Conservation (phyloP, 2,329 filamentous ascomycete genomes). For the Neocatenulostroma microsporum region DNA sequence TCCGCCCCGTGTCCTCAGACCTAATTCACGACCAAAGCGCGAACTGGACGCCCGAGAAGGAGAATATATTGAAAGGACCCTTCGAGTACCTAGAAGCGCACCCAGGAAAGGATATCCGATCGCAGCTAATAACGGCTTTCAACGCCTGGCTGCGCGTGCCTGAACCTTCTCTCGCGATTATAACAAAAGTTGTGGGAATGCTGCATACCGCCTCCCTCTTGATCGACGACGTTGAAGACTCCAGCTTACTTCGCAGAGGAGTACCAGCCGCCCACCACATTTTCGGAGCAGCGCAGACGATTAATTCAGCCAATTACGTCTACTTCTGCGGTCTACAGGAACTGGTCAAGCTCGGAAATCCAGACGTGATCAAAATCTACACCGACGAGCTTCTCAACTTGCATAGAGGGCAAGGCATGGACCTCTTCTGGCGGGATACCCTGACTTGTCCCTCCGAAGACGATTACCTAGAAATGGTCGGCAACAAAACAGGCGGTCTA, state of each 20-base stretch:
- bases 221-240: slow-evolving; percentile 84
- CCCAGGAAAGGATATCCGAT: slow-evolving; percentile 77
- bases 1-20: too few species aligned
- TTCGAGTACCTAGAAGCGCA: slow-evolving; percentile 73
- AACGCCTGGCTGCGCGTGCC: slow-evolving; percentile 74
- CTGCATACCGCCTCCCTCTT: slow-evolving; percentile 77
- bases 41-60: slow-evolving; percentile 66
- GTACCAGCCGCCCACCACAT: slow-evolving; percentile 76
- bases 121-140: slow-evolving; percentile 71
- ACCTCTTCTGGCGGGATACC: slow-evolving; percentile 81
- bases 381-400: slow-evolving; percentile 77
- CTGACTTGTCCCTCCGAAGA: slow-evolving; percentile 77
- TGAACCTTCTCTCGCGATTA: slow-evolving; percentile 58
- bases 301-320: slow-evolving; percentile 84
- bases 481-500: slow-evolving; percentile 81
- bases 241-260: slow-evolving; percentile 65
- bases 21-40: slow-evolving; percentile 14
- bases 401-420: slow-evolving; percentile 83
- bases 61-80: slow-evolving; percentile 67
- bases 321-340: slow-evolving; percentile 76
- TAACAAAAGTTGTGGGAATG: slow-evolving; percentile 75
- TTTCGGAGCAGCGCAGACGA: slow-evolving; percentile 79
- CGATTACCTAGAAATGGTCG: slow-evolving; percentile 91
- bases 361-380: slow-evolving; percentile 59
- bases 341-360: slow-evolving; percentile 63